Base-by-base conservation (phyloP, 1,139 yeast species). In the Candida pseudoviswanathii region DNA sequence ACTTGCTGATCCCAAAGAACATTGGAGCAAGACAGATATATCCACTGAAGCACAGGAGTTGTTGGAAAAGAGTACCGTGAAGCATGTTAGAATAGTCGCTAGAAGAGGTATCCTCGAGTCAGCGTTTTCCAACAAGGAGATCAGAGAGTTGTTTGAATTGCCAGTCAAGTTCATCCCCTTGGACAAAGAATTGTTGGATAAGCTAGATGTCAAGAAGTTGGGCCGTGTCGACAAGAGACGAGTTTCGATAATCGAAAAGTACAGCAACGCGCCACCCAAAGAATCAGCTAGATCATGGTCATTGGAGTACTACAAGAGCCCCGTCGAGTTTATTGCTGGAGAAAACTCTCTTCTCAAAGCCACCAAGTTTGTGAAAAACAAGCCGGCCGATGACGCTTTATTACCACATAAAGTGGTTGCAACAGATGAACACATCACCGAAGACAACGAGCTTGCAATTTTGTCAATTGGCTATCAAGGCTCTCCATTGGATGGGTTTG, bases 121-220 rank as follows among this genome's bases (percentile, higher is more conserved):
- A 41, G 96, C 97, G 16, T 94, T 92, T 65, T 87, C 98, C 2
- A 92, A 90, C 58, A 94, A 91, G 63, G 99, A 94, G 66, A 76
- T 94, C 21, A 77, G 98, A 58, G 99, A 94, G 62, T 71, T 94
- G 41, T 71, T 92, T 58, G 86, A 84, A 51, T 71, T 91, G 51
- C 75, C 74, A 36, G 77, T 82, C 2, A 65, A 63, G 38, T 88
- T 91, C 61, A 61, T 65, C 2, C 87, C 90, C 1, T 66, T 85
- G 25, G 77, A 75, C 0, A 67, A 70, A 4, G 71, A 71, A 16
- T 62, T 78, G 25, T 64, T 84, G 41, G 73, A 68, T 1, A 68
- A 68, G 1, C 63, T 78, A 29, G 68, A 77, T 42, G 53, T 60
- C 31, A 65, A 70, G 42, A 64, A 67, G 24, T 64, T 88, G 50